Conservation (phyloP, 371 early-diverging fungal species). For the Sporodiniella umbellata region DNA sequence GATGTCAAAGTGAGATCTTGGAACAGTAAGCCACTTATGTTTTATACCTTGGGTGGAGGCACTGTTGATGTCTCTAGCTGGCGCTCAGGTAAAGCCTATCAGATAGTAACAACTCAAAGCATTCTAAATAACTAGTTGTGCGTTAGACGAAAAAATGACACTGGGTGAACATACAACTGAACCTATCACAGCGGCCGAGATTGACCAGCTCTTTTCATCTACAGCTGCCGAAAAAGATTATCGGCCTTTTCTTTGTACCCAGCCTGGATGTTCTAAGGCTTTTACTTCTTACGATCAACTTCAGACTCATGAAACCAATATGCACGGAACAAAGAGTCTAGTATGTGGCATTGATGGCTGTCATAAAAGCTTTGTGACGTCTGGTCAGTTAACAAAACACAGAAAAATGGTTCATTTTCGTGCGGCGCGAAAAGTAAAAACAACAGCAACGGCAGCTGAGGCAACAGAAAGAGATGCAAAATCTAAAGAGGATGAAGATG, state of each 20-base stretch:
- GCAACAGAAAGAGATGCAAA: slow-evolving; percentile 15
- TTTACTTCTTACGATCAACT: slow-evolving; percentile 45
- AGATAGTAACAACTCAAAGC: background rate
- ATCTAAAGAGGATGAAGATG: background rate
- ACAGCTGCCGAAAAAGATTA: slow-evolving; percentile 44
- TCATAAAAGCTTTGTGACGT: slow-evolving; percentile 46
- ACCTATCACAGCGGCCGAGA: slow-evolving; percentile 39
- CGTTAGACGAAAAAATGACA: slow-evolving; percentile 33
- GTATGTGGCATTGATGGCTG: slow-evolving; percentile 50
- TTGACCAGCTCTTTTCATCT: slow-evolving; percentile 44
- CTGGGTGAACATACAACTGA: slow-evolving; percentile 37
- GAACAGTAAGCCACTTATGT: slow-evolving; percentile 23
- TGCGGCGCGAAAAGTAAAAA: slow-evolving; percentile 41
- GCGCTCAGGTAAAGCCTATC: slow-evolving; percentile 37
- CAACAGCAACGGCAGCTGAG: slow-evolving; percentile 38
- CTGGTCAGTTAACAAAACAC: slow-evolving; percentile 49
- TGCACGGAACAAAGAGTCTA: slow-evolving; percentile 48
- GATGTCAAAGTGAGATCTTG: slow-evolving; percentile 35
- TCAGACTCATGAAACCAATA: slow-evolving; percentile 48
- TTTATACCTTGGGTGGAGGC: slow-evolving; percentile 35
- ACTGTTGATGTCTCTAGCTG: slow-evolving; percentile 23
- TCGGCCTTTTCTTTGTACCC: slow-evolving; percentile 46
- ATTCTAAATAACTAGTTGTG: background rate
- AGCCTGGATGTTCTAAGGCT: slow-evolving; percentile 44
- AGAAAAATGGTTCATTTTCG: slow-evolving; percentile 55